A percentile compares a stretch with the other conserved stretches of the same genome.
These are phyloP conservation scores for Oryza coarctata DNA, from an alignment of 176 grass and related monocot genomes.

Conservation along the genomic window DNA sequence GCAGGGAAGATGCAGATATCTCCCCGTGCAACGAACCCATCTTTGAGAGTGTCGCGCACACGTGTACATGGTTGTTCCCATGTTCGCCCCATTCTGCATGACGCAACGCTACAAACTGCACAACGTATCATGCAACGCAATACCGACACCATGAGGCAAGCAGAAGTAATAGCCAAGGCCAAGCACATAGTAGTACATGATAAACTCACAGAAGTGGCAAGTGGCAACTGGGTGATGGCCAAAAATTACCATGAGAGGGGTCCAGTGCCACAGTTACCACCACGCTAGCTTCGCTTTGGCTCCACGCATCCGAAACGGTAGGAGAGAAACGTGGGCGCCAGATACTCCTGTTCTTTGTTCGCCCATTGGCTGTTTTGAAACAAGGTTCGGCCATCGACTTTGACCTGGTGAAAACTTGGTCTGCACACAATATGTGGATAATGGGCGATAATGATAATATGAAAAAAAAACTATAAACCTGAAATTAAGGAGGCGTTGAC, in stretches of 20 bases:
- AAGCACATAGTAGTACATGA: too few relatives aligned
- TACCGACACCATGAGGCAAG: not conserved
- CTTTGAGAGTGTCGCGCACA: not conserved
- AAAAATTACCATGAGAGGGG: constrained; percentile 8
- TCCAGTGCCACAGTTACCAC: constrained; percentile 23
- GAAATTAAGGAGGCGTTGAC: constrained; percentile 16
- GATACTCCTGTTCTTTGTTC: not conserved
- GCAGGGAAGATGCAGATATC: not conserved
- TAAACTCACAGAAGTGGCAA: not conserved
- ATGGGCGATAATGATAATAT: constrained; percentile 16
- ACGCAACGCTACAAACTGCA: not conserved
- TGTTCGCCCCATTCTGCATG: not conserved
- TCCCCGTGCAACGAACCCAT: not conserved
- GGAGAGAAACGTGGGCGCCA: constrained; percentile 7
- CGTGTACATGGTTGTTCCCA: not conserved
- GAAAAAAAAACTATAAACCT: not conserved
- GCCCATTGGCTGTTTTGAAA: constrained; percentile 7
- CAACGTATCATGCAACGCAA: not conserved
- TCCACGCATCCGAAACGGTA: constrained; percentile 44
- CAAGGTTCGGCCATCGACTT: constrained; percentile 27
- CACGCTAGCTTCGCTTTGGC: constrained; percentile 42
- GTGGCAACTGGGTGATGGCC: not conserved
- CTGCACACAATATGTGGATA: constrained; percentile 35
- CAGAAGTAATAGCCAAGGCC: not conserved
- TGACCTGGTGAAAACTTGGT: constrained; percentile 22